These are phyloP conservation scores for Silene conica DNA, from an alignment of 148 eudicot genomes.

Conservation along the genomic window DNA sequence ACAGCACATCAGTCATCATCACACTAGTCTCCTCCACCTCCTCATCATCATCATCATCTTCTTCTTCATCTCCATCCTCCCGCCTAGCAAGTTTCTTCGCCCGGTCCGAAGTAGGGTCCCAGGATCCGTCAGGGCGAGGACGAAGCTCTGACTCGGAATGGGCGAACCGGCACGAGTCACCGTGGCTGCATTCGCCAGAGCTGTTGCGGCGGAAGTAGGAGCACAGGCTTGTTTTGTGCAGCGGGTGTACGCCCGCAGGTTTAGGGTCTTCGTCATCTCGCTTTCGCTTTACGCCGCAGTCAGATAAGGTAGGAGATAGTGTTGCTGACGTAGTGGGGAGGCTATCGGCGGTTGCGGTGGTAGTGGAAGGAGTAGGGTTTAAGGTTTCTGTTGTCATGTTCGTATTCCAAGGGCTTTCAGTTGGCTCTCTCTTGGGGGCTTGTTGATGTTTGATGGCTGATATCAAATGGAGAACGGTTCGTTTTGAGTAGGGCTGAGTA, in stretches of 20 bases:
- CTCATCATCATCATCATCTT: conserved; percentile 5
- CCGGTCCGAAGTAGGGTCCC: conserved; percentile 90
- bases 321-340: not conserved
- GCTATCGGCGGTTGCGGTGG: not conserved
- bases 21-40: conserved; percentile 28
- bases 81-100: conserved; percentile 51
- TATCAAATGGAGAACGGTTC: too few species aligned
- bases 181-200: conserved; percentile 67
- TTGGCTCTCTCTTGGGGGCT: too few species aligned
- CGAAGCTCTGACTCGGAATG: conserved; percentile 80
- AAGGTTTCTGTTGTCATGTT: conserved; percentile 28
- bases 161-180: conserved; percentile 70
- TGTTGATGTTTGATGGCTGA: too few species aligned
- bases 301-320: conserved; percentile 2
- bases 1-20: conserved; percentile 67
- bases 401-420: not conserved
- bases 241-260: conserved; percentile 34
- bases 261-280: conserved; percentile 36
- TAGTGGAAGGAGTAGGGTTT: conserved; percentile 34
- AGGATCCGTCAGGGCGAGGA: conserved; percentile 59
- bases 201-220: conserved; percentile 64
- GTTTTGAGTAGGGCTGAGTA: too few species aligned
- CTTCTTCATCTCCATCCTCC: conserved; percentile 25
- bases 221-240: conserved; percentile 84
- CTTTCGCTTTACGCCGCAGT: conserved; percentile 52